A percentile compares a stretch with the other conserved stretches of the same genome.
These are phyloP conservation scores for Lagerstroemia fauriei DNA, from an alignment of 441 rosid genomes.

Conservation along the genomic window DNA sequence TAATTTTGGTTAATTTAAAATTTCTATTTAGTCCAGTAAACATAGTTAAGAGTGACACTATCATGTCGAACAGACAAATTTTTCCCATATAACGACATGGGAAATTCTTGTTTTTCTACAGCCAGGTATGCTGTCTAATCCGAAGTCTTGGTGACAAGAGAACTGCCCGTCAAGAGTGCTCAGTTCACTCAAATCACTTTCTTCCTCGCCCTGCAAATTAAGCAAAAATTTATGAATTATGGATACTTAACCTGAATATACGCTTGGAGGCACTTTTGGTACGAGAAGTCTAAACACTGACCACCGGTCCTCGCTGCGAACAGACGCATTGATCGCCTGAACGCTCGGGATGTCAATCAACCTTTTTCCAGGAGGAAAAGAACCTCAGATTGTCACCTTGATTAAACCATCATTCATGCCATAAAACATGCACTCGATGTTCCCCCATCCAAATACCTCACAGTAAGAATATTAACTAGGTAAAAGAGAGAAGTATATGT, in stretches of 20 bases:
- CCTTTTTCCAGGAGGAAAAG: constrained; percentile 38
- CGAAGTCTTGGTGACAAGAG: no score
- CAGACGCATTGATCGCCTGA: constrained; percentile 67
- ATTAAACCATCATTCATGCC: neutral
- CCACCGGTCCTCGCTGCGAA: constrained; percentile 82
- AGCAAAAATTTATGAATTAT: constrained; percentile 3
- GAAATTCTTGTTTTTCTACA: no score
- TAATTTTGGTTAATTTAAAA: no score
- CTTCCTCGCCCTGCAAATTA: neutral
- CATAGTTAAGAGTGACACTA: no score
- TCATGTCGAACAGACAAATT: no score
- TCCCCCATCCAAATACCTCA: no score
- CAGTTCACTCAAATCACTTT: neutral
- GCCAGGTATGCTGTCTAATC: no score
- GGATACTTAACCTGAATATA: constrained; percentile 69
- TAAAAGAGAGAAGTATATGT: no score
- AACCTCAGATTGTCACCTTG: neutral
- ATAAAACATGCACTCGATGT: neutral
- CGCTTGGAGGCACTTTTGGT: constrained; percentile 76
- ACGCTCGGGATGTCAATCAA: constrained; percentile 69
- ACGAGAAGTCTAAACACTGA: constrained; percentile 84
- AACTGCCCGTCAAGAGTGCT: neutral
- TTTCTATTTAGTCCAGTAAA: no score
- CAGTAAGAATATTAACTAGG: no score
- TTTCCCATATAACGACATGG: no score